phyloP scores from a whole-genome alignment of 176 grass and related monocot species.

The Tuctoria greenei region DNA sequence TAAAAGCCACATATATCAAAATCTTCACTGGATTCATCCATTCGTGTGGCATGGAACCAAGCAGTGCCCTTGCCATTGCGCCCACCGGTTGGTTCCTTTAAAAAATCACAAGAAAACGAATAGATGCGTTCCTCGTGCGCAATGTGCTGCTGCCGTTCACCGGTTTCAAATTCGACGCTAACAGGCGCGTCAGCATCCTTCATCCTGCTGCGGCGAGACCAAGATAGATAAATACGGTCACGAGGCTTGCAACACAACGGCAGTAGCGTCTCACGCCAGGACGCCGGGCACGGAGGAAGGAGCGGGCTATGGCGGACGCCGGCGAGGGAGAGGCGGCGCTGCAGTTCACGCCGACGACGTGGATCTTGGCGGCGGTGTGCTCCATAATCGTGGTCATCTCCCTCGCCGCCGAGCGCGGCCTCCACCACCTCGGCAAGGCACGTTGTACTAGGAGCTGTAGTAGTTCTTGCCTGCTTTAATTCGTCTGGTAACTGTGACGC shows the following conservation, averaged over 20 bases:
- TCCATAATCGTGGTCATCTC: constrained; percentile 77
- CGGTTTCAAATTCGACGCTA: not conserved
- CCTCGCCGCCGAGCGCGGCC: constrained; percentile 64
- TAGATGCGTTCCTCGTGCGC: not conserved
- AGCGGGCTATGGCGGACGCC: not conserved
- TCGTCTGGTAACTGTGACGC: not conserved
- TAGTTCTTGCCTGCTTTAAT: not conserved
- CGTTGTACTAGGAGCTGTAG: not conserved
- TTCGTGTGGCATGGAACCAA: not conserved
- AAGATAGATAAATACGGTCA: not conserved
- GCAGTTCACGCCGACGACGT: constrained; percentile 88
- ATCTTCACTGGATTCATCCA: not conserved
- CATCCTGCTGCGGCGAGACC: not conserved
- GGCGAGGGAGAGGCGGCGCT: constrained; percentile 41
- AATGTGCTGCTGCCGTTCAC: not conserved
- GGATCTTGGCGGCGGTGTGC: constrained; percentile 84
- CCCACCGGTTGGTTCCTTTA: not conserved
- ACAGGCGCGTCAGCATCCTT: not conserved
- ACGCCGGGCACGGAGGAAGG: not conserved
- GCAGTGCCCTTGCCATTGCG: not conserved
- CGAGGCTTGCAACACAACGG: not conserved
- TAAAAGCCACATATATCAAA: not conserved
- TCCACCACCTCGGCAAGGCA: constrained; percentile 89
- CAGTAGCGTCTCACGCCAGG: too few species aligned
- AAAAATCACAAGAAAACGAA: not conserved